Conservation (phyloP, 177 flowering plant genomes). For the Vitis hybrid region DNA sequence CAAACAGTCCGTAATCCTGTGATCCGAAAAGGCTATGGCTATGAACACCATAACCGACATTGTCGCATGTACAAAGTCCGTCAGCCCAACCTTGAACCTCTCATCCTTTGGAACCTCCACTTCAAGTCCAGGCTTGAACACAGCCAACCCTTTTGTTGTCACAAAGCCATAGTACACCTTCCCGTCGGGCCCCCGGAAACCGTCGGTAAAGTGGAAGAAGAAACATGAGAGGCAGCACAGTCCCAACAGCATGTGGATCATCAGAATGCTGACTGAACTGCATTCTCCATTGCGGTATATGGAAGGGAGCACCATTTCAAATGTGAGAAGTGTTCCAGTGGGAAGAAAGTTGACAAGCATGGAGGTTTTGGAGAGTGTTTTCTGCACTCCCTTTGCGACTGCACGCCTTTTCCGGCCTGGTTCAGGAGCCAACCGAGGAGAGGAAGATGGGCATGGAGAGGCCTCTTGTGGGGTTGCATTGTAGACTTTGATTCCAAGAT, state of each 20-base stretch:
- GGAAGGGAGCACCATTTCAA: conserved; percentile 89
- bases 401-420: conserved; percentile 40
- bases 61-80: conserved; percentile 74
- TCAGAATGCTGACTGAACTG: conserved; percentile 51
- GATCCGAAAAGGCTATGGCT: conserved; percentile 84
- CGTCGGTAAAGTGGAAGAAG: conserved; percentile 97
- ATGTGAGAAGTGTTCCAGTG: conserved; percentile 91
- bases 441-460: neutral
- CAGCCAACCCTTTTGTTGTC: conserved; percentile 66
- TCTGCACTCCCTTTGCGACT: conserved; percentile 71
- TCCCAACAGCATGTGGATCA: conserved; percentile 55
- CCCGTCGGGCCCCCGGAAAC: conserved; percentile 69
- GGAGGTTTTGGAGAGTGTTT: conserved; percentile 84
- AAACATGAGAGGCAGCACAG: conserved; percentile 86
- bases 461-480: conserved; percentile 26
- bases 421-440: conserved; percentile 1
- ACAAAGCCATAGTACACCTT: conserved; percentile 83
- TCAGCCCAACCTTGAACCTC: conserved; percentile 48
- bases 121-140: conserved; percentile 61
- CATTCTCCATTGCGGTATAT: conserved; percentile 60
- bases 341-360: conserved; percentile 95
- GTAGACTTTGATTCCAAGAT: conserved; percentile 58
- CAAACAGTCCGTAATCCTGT: conserved; percentile 69
- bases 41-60: conserved; percentile 83
- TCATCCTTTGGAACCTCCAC: conserved; percentile 74